Evolutionary conservation across 2,329 filamentous ascomycete species (phyloP), one percentile per base, ranked within the genome.

Genomic region (Akanthomyces lecanii): DNA sequence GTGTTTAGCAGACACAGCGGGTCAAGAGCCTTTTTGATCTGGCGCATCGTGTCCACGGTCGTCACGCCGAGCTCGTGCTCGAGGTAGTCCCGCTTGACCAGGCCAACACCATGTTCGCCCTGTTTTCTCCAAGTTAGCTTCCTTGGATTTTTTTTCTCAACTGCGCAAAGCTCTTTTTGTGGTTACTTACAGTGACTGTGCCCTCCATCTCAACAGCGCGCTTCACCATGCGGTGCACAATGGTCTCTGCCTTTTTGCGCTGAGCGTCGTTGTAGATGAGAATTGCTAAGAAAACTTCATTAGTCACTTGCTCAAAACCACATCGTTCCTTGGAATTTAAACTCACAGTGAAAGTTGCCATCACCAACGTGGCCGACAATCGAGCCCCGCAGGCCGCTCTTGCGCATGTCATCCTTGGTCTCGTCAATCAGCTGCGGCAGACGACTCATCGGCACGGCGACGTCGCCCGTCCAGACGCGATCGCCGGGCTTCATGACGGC

Each of bases 181-280:
- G 2, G 38, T 45, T 25, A 70, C 80, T 70, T 70, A 84, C 82
- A 14, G 91, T 93, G 1, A 92, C 90, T 0, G 91, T 95, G 10
- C 91, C 91, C 75, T 95, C 91, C 78, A 92, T 84, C 77, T 92
- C 89, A 55, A 96, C 87, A 0, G 91, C 91, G 65, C 89, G 82
- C 82, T 93, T 92, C 62, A 94, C 90, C 91, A 95, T 95, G 63
- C 86, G 82, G 72, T 93, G 89, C 30, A 95, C 89, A 30, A 94
- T 78, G 47, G 82, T 81, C 70, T 92, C 89, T 2, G 89, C 89
- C 61, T 84, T 82, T 63, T 80, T 76, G 67, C 87, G 83, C 74
- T 94, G 86, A 25, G 81, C 77, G n/a, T 90, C 84, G 63, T 86
- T 89, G 71, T 84, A 86, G 8, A 85, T 71, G 21, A 87, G 71